Base-by-base conservation (phyloP, 768 basidiomycete species). In the Ephemerocybe angulata region DNA sequence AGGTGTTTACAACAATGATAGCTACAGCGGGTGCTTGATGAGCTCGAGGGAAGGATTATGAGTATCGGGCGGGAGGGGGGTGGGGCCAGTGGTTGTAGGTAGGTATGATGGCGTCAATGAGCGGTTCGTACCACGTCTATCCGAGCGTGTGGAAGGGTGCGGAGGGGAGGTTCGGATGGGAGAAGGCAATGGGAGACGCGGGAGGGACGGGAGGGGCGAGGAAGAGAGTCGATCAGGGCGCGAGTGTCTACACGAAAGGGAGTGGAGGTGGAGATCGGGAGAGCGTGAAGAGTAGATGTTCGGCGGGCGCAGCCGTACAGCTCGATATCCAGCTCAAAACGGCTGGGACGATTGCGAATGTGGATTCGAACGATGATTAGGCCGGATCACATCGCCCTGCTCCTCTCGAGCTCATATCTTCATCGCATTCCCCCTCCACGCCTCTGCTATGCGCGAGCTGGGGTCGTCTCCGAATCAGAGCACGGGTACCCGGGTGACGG, bases 1-100 rank as follows among this genome's bases (percentile, higher is more conserved):
- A 1, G 86, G 88, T 60, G 88, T 91, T 48, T 91, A 91, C 58
- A 88, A 91, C 65, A 81, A 88, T 57, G 90, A 91, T 64, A 77
- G 86, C 22, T 89, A 89, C 58, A 87, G 87, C 19, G 72, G 84
- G 5, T 77, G 75, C 50, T 87, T 85, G 0, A 71, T 82, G 53
- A 74, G 65, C 22, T 74, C 74, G 35, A 74, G 70, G 60, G 27
- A 3, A 25, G 21, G 2, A 37, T 29, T 37, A 52, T 29, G 49
- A 33, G 50, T 24, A 19, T 33, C 3, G 31, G 55, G 40, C 19
- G 48, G 13, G 10, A 40, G 25, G 49, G 37, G 27, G 28, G 15
- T n/a, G 31, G 10, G 6, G 29, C 17, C 37, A 43, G 40, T 33
- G 35, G 22, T n/a, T n/a, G n/a, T n/a, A n/a, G n/a, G n/a, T n/a